Evolutionary conservation across 1,284 basidiomycete species (phyloP).

Genomic region (Trametes sp.): DNA sequence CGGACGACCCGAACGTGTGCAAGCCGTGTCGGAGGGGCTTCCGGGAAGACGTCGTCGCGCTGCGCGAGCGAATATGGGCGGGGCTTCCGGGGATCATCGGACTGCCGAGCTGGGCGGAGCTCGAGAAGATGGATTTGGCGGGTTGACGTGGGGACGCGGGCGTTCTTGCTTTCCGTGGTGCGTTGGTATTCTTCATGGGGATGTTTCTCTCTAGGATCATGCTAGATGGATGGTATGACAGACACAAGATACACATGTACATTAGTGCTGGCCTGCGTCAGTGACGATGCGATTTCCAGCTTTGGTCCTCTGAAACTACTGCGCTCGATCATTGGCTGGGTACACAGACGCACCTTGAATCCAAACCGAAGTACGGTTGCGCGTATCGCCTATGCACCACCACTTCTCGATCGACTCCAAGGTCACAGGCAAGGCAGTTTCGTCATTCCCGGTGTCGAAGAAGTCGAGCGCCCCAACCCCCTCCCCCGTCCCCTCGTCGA

Average conservation of each 20-base stretch:
- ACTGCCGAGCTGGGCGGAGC: slow-evolving; percentile 55
- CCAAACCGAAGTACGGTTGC: slow-evolving; percentile 75
- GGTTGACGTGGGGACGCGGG: slow-evolving; percentile 11
- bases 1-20: slow-evolving; percentile 50
- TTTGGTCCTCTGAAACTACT: not conserved
- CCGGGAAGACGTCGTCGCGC: slow-evolving; percentile 47
- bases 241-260: not conserved
- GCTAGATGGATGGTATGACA: not conserved
- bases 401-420: slow-evolving; percentile 81
- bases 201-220: not conserved
- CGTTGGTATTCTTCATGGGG: not conserved
- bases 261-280: not conserved
- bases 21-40: slow-evolving; percentile 53
- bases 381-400: slow-evolving; percentile 82
- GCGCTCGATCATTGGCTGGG: not conserved
- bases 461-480: slow-evolving; percentile 75
- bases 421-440: slow-evolving; percentile 45
- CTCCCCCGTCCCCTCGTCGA: slow-evolving; percentile 44
- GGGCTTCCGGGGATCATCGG: slow-evolving; percentile 54
- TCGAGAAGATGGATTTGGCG: slow-evolving; percentile 44
- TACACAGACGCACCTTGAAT: slow-evolving; percentile 62
- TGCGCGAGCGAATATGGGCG: slow-evolving; percentile 55
- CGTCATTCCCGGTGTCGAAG: slow-evolving; percentile 53
- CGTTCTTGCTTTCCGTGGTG: not conserved
- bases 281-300: not conserved